phyloP scores from a whole-genome alignment of 192 early-diverging fungal species.

The Pilobolus umbonatus region DNA sequence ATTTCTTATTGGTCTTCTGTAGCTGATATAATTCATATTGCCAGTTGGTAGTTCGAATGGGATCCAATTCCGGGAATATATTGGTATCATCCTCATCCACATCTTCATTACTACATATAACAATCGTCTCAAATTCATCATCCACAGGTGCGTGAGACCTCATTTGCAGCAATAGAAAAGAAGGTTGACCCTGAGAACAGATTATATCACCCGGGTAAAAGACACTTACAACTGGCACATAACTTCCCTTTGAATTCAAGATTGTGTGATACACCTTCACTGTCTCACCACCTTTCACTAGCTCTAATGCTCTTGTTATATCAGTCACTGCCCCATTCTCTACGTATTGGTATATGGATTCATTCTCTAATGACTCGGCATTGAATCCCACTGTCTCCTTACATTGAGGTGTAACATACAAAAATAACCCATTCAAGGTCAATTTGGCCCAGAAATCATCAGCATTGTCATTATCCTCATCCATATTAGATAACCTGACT shows the following conservation, averaged over 20 bases:
- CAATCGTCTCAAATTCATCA: no score
- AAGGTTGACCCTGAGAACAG: conserved; percentile 11
- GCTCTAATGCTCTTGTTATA: conserved; percentile 26
- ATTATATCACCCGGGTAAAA: conserved; percentile 37
- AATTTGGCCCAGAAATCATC: conserved; percentile 59
- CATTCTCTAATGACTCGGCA: conserved; percentile 30
- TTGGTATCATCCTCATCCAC: no score
- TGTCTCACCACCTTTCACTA: conserved; percentile 17
- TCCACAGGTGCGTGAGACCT: background rate
- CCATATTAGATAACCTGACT: no score
- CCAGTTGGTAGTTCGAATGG: conserved; percentile 22
- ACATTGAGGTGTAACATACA: conserved; percentile 35
- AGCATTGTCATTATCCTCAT: background rate
- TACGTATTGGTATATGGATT: conserved; percentile 37
- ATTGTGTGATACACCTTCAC: conserved; percentile 33
- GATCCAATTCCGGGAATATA: conserved; percentile 24
- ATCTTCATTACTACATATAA: no score
- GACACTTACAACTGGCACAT: conserved; percentile 30
- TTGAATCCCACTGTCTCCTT: conserved; percentile 20
- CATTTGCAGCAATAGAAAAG: conserved; percentile 30
- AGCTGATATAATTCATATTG: conserved; percentile 37
- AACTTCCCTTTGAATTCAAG: conserved; percentile 36
- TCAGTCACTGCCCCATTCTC: conserved; percentile 31
- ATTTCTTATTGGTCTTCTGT: conserved; percentile 47
- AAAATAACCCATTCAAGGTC: conserved; percentile 48